Conservation (phyloP, 495 filamentous ascomycete species). For the Penicillium subrubescens region DNA sequence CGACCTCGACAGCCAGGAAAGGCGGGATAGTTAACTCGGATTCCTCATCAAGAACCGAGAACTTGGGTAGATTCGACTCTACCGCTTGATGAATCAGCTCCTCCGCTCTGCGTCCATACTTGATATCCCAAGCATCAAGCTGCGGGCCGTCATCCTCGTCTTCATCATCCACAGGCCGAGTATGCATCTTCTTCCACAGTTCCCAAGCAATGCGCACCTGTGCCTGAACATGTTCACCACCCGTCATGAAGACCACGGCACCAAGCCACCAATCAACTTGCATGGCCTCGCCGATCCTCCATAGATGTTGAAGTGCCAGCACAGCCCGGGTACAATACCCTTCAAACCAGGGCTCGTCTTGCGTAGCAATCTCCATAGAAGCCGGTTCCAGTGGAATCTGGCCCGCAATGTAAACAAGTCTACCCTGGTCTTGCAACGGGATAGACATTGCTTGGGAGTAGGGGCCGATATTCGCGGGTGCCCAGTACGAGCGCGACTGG, state of each 20-base stretch:
- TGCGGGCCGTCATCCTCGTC: constrained; percentile 45
- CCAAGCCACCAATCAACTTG: constrained; percentile 72
- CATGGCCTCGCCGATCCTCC: constrained; percentile 75
- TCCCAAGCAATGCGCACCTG: constrained; percentile 48
- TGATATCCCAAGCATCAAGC: constrained; percentile 74
- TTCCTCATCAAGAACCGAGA: constrained; percentile 28
- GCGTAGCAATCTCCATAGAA: constrained; percentile 62
- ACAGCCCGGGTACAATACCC: constrained; percentile 52
- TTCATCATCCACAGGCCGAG: constrained; percentile 26
- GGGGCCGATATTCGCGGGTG: constrained; percentile 95
- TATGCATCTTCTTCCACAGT: constrained; percentile 56
- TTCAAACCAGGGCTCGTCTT: constrained; percentile 25
- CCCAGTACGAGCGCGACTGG: constrained; percentile 94
- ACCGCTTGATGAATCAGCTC: constrained; percentile 19
- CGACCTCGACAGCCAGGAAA: constrained; percentile 72
- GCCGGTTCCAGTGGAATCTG: constrained; percentile 89
- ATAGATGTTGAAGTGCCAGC: constrained; percentile 85
- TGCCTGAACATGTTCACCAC: constrained; percentile 26
- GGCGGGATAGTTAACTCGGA: constrained; percentile 49
- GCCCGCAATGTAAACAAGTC: constrained; percentile 70
- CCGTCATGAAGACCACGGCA: constrained; percentile 69
- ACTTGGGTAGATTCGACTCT: constrained; percentile 33
- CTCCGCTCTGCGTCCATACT: constrained; percentile 48
- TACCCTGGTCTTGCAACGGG: constrained; percentile 39
- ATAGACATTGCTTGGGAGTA: constrained; percentile 87